Evolutionary conservation across 805 yeast genomes (phyloP), one percentile per base, ranked within the genome.

Genomic region (Martiniozyma abietophila): DNA sequence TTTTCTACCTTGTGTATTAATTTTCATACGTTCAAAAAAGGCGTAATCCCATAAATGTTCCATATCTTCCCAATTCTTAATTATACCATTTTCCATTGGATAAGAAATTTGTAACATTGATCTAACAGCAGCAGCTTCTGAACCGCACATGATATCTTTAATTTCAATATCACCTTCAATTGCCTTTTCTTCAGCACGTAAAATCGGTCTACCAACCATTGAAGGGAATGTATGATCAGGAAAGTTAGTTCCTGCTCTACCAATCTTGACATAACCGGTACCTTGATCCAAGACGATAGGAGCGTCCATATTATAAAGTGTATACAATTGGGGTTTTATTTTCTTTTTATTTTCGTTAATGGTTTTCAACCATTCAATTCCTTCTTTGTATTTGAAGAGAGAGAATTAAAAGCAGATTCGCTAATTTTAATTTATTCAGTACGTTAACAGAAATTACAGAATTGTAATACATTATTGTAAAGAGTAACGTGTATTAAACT

Each of bases 1-100:
- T 58, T 89, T 89, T 48, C 75, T 71, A 31, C 88, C 94, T 23
- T 56, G 54, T 6, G 83, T 68, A 54, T 82, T 80, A 36, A 82
- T 65, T 54, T 84, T 71, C 84, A 92, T 79, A 52, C 82, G 74
- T 49, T 89, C 94, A 62, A 80, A 82, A 58, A 92, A 89, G 15
- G 97, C 89, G 58, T 89, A 92, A 61, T 92, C 95, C 98, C 98
- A 92, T 41, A 92, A 67, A 50, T 88, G 88, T 51, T 85, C 95
- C 97, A 92, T 92, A 57, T 92, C 98, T 49, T 88, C 95, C 98
- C 98, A 92, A 59, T 88, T 85, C 54, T 78, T 80, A 56, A 92
- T 89, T 50, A 92, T 84, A 51, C 98, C 98, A 56, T 92, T 92
- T 61, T 92, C 98, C 97, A 92, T 88, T 9, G 98, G 98, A 53